A percentile compares a stretch with the other conserved stretches of the same genome.
phyloP scores from a whole-genome alignment of 2,329 filamentous ascomycete genomes.

The Penicillium sp. region DNA sequence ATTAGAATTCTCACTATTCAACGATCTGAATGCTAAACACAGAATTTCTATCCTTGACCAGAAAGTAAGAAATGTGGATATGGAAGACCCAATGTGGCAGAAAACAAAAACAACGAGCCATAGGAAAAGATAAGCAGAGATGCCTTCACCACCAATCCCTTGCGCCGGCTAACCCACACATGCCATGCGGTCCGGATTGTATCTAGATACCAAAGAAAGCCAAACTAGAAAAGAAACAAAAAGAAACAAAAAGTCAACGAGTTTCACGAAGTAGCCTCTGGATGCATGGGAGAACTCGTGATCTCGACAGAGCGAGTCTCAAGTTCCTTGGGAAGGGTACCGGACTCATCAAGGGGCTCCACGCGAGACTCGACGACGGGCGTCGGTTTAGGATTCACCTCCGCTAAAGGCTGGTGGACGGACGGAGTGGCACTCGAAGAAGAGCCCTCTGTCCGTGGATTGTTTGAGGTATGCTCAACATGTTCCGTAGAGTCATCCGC shows the following conservation, averaged over 20 bases:
- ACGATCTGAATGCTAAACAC: not conserved
- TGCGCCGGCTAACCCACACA: slow-evolving; percentile 25
- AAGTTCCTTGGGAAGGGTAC: slow-evolving; percentile 35
- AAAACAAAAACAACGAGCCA: not conserved
- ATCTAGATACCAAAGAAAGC: slow-evolving; percentile 4
- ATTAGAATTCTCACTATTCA: not conserved
- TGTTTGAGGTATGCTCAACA: slow-evolving; percentile 34
- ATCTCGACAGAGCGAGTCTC: slow-evolving; percentile 39
- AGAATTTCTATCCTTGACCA: not conserved
- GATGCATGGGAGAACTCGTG: slow-evolving; percentile 21
- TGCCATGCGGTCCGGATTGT: slow-evolving; percentile 15
- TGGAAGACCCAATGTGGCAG: not conserved
- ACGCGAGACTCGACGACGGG: slow-evolving; percentile 9
- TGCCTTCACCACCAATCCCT: slow-evolving; percentile 14
- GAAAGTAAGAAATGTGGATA: not conserved
- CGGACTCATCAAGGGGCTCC: slow-evolving; percentile 17
- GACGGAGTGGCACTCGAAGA: slow-evolving; percentile 21
- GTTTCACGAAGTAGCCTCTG: slow-evolving; percentile 30
- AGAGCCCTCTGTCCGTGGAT: slow-evolving; percentile 23
- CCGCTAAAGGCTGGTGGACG: slow-evolving; percentile 12
- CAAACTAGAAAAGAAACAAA: slow-evolving; percentile 4
- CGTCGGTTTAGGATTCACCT: slow-evolving; percentile 9
- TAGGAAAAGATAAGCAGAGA: slow-evolving; percentile 7
- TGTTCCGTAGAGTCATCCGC: slow-evolving; percentile 37
- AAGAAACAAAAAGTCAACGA: slow-evolving; percentile 2